These are phyloP conservation scores for Bisporella sp. DNA, from an alignment of 2,329 filamentous ascomycete genomes.

Conservation along the genomic window DNA sequence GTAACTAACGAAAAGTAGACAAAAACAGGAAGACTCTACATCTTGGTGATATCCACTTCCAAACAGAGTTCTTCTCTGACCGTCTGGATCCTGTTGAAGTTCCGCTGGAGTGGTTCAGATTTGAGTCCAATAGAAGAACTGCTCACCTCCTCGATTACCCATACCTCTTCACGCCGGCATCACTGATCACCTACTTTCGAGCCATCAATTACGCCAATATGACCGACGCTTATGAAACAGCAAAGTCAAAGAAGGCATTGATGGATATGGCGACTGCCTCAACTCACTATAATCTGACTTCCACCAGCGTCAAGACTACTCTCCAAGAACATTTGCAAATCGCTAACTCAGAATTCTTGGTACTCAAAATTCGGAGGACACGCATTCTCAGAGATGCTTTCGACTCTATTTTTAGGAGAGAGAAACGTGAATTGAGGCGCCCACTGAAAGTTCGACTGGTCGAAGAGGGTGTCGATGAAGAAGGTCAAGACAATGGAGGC, in stretches of 20 bases:
- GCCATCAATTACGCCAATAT: slow-evolving; percentile 83
- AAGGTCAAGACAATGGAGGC: slow-evolving; percentile 88
- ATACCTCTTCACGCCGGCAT: slow-evolving; percentile 68
- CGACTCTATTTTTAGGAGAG: slow-evolving; percentile 82
- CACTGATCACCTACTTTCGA: slow-evolving; percentile 77
- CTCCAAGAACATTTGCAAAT: slow-evolving; percentile 54
- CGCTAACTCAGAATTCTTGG: slow-evolving; percentile 62
- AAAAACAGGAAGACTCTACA: slow-evolving; percentile 56
- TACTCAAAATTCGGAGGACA: slow-evolving; percentile 61
- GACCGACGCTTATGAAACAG: slow-evolving; percentile 70
- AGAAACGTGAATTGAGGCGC: slow-evolving; percentile 72
- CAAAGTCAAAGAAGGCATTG: slow-evolving; percentile 48
- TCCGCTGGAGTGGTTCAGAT: slow-evolving; percentile 64
- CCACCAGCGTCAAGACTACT: slow-evolving; percentile 51
- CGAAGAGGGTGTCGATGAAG: slow-evolving; percentile 70
- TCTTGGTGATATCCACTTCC: slow-evolving; percentile 62
- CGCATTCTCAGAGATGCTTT: slow-evolving; percentile 68
- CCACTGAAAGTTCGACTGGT: slow-evolving; percentile 86
- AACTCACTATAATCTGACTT: slow-evolving; percentile 38
- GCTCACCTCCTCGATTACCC: slow-evolving; percentile 74
- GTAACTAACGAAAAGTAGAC: slow-evolving; percentile 36
- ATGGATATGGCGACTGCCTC: slow-evolving; percentile 43
- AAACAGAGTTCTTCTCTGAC: slow-evolving; percentile 69
- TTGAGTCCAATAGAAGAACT: slow-evolving; percentile 51
- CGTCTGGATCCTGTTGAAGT: slow-evolving; percentile 68